phyloP scores from a whole-genome alignment of 148 eudicot species.

The Rhododendron vialii region DNA sequence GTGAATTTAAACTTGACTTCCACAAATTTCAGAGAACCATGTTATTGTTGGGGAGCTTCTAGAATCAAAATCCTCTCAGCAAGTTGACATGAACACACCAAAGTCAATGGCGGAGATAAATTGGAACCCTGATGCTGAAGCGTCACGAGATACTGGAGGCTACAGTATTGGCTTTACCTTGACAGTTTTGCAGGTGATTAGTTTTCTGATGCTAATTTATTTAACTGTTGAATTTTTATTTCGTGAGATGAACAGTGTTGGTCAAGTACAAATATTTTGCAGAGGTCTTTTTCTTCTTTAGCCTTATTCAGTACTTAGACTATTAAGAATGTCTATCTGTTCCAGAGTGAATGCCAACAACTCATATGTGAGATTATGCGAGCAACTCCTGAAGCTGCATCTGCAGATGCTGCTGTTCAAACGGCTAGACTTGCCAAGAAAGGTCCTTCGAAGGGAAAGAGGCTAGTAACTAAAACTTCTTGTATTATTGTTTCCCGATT shows the following conservation, averaged over 20 bases:
- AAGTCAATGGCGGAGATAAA: slow-evolving; percentile 65
- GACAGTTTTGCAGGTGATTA: slow-evolving; percentile 78
- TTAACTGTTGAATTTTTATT: neutral
- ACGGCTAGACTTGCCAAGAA: slow-evolving; percentile 95
- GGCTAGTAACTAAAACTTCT: slow-evolving; percentile 39
- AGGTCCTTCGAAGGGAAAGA: slow-evolving; percentile 74
- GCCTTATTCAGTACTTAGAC: slow-evolving; percentile 6
- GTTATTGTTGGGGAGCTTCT: slow-evolving; percentile 94
- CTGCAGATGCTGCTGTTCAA: slow-evolving; percentile 95
- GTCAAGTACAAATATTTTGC: neutral
- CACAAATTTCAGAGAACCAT: slow-evolving; percentile 71
- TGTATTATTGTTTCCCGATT: neutral
- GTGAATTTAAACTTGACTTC: slow-evolving; percentile 6
- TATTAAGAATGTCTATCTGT: slow-evolving; percentile 1
- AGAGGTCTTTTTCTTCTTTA: neutral
- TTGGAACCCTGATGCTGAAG: slow-evolving; percentile 77
- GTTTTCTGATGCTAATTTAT: slow-evolving; percentile 4
- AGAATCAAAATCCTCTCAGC: slow-evolving; percentile 77
- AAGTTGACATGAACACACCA: slow-evolving; percentile 71
- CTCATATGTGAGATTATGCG: slow-evolving; percentile 95
- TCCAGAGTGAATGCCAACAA: slow-evolving; percentile 98
- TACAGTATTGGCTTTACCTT: slow-evolving; percentile 85
- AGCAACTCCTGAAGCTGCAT: slow-evolving; percentile 97
- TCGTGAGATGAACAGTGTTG: neutral
- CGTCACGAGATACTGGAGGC: slow-evolving; percentile 83